Evolutionary conservation across 176 grass and related monocot species (phyloP).

Genomic region (Aegilops bicornis): DNA sequence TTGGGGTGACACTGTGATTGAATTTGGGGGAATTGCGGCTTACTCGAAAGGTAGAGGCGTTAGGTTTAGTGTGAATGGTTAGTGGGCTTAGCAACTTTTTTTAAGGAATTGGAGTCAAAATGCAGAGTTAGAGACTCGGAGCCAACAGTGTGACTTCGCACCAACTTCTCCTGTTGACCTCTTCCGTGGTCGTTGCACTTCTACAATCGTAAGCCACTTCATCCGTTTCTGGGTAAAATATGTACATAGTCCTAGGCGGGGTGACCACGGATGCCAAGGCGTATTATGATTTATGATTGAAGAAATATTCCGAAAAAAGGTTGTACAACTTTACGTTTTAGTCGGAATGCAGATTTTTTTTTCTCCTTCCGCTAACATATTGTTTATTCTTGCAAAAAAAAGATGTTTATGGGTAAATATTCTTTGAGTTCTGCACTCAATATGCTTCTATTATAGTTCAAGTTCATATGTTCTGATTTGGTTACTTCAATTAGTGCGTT

Average conservation of each 20-base stretch:
- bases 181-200: conserved; percentile 18
- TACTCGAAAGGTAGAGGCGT: not conserved
- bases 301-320: conserved; percentile 13
- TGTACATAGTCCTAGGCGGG: not conserved
- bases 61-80: conserved; percentile 15
- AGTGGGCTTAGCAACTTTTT: not conserved
- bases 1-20: not conserved
- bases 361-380: not conserved
- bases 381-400: conserved; percentile 6
- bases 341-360: not conserved
- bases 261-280: conserved; percentile 3
- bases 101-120: conserved; percentile 24
- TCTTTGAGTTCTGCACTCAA: not conserved
- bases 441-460: not conserved
- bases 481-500: not conserved
- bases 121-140: conserved; percentile 10
- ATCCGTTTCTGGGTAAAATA: conserved; percentile 16
- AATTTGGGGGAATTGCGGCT: conserved; percentile 7
- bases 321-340: not conserved
- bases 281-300: conserved; percentile 22
- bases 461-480: conserved; percentile 11
- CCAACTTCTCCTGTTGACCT: conserved; percentile 34
- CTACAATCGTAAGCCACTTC: not conserved
- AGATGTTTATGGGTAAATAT: not conserved
- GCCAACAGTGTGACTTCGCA: conserved; percentile 33